These are phyloP conservation scores for Trichoderma sp. DNA, from an alignment of 2,329 filamentous ascomycete genomes.

Conservation along the genomic window DNA sequence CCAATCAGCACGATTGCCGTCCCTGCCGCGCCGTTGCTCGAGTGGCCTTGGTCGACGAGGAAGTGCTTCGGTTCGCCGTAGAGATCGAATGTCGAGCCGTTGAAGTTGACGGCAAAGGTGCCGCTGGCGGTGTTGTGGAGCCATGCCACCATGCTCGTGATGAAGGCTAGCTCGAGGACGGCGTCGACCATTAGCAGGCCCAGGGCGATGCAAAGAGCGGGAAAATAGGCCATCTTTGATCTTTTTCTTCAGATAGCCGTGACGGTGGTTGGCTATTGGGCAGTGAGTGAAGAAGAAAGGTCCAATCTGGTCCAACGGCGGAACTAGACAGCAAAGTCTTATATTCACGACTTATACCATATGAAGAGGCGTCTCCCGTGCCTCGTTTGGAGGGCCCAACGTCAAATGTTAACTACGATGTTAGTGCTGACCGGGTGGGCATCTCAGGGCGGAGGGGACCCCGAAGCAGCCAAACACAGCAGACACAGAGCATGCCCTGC, in stretches of 20 bases:
- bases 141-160: slow-evolving; percentile 37
- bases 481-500: neutral
- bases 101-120: slow-evolving; percentile 31
- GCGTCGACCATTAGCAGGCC: slow-evolving; percentile 36
- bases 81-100: slow-evolving; percentile 28
- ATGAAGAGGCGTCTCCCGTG: neutral
- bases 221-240: slow-evolving; percentile 15
- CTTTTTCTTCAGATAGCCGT: neutral
- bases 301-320: neutral
- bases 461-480: neutral
- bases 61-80: slow-evolving; percentile 35
- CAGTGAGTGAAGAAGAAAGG: neutral
- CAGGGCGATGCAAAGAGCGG: slow-evolving; percentile 32
- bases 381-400: neutral
- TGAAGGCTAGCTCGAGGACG: slow-evolving; percentile 37
- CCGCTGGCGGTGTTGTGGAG: slow-evolving; percentile 35
- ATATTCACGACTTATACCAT: neutral
- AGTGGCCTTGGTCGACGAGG: slow-evolving; percentile 37
- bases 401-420: neutral
- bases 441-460: slow-evolving; percentile 9
- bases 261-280: neutral
- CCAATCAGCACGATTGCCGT: slow-evolving; percentile 37
- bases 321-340: neutral
- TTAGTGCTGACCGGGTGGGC: slow-evolving; percentile 26
- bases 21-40: slow-evolving; percentile 37